phyloP scores from a whole-genome alignment of 1,284 basidiomycete genomes.

The Lentinula novae-zelandiae region DNA sequence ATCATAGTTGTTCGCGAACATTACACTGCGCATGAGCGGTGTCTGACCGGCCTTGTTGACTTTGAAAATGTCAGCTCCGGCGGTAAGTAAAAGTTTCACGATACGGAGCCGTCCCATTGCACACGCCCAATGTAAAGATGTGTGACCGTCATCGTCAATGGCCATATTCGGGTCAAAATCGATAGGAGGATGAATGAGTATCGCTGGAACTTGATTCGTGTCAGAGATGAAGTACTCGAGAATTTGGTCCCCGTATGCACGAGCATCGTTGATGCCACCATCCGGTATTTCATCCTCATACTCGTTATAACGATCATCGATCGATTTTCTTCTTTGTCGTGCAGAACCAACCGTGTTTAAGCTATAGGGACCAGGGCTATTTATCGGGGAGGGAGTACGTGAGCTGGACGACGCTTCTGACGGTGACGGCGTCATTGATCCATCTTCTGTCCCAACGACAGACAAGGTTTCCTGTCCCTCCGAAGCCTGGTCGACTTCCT shows the following conservation, averaged over 20 bases:
- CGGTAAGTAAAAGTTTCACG: conserved; percentile 91
- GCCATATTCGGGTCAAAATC: conserved; percentile 97
- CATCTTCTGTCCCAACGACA: conserved; percentile 70
- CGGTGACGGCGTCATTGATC: conserved; percentile 82
- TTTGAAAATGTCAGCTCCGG: conserved; percentile 96
- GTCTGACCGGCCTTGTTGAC: conserved; percentile 98
- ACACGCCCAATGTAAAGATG: conserved; percentile 97
- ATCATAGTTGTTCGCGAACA: conserved; percentile 99
- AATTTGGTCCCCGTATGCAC: conserved; percentile 90
- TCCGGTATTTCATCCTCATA: conserved; percentile 29
- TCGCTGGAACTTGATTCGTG: conserved; percentile 86
- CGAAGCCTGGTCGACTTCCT: conserved; percentile 40
- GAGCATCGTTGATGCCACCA: conserved; percentile 43
- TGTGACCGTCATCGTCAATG: conserved; percentile 99
- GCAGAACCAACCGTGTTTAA: conserved; percentile 29
- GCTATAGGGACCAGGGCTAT: conserved; percentile 46
- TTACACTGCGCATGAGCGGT: conserved; percentile 96
- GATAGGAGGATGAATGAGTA: conserved; percentile 85
- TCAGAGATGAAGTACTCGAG: conserved; percentile 99
- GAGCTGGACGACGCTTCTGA: conserved; percentile 85
- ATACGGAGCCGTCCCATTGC: conserved; percentile 98
- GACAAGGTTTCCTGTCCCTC: conserved; percentile 58
- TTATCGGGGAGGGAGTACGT: conserved; percentile 85
- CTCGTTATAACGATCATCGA: conserved; percentile 28
- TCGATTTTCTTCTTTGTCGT: conserved; percentile 30